A percentile compares a stretch with the other conserved stretches of the same genome.
Evolutionary conservation across 2,329 filamentous ascomycete genomes (phyloP).

Genomic region (Cyanodermella asteris): DNA sequence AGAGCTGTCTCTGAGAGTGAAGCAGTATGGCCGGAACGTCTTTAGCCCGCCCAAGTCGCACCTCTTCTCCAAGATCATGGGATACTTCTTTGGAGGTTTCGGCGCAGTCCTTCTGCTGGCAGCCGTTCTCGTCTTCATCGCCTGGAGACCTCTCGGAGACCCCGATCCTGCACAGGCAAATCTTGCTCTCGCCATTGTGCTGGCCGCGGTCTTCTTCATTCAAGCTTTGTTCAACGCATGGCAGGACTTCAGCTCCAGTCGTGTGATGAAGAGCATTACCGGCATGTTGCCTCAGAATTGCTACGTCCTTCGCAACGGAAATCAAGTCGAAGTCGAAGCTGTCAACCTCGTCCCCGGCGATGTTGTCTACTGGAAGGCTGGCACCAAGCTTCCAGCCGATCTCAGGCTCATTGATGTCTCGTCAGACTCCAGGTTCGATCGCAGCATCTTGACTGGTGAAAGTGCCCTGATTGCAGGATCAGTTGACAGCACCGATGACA

Average conservation of each 20-base stretch:
- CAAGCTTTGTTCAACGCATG: constrained; percentile 49
- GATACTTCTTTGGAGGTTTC: constrained; percentile 61
- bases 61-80: constrained; percentile 33
- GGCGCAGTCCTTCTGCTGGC: constrained; percentile 48
- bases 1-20: constrained; percentile 31
- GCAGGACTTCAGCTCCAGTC: constrained; percentile 54
- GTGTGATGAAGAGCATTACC: constrained; percentile 61
- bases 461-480: constrained; percentile 31
- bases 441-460: constrained; percentile 47
- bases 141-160: constrained; percentile 53
- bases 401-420: constrained; percentile 47
- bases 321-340: constrained; percentile 26
- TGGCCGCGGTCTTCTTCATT: constrained; percentile 46
- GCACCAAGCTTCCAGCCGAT: constrained; percentile 55
- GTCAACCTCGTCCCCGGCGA: constrained; percentile 50
- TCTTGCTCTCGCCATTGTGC: constrained; percentile 48
- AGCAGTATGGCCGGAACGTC: constrained; percentile 43
- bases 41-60: constrained; percentile 43
- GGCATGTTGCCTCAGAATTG: constrained; percentile 60
- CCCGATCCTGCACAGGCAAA: constrained; percentile 54
- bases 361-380: constrained; percentile 43
- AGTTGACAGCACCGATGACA: constrained; percentile 44
- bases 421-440: constrained; percentile 48
- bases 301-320: constrained; percentile 38
- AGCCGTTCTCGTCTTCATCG: constrained; percentile 49